Base-by-base conservation (phyloP, 495 filamentous ascomycete genomes). In the Neurospora sp. region DNA sequence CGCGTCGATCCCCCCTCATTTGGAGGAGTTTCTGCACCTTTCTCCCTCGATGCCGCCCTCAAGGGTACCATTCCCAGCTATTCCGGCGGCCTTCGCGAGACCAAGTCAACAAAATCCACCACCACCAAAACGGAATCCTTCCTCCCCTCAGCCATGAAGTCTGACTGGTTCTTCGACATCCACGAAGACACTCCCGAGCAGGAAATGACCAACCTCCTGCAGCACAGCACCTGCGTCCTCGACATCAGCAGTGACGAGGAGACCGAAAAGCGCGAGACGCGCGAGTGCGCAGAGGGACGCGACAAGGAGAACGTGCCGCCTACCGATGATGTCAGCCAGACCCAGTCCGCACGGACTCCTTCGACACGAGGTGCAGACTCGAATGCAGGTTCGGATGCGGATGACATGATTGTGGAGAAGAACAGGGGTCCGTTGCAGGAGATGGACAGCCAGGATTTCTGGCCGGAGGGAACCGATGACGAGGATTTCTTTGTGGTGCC, bases 241-340 rank as follows among this genome's bases (percentile, higher is more conserved):
- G 95, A 98, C 78, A 94, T 99, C 81, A 89, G 86, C 66, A 91
- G 90, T 44, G 90, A 91, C 72, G 89, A 91, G 78, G 87, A 89
- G 77, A 88, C 85, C 44, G 87, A 88, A 73, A 84, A 82, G 49
- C 81, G 85, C 18, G 80, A 79, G 37, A 85, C 85, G 46, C 86
- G 88, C 8, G 90, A 92, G 69, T 77, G 82, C 8, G 86, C 86
- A 27, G 88, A 89, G 73, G 83, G 83, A 66, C 86, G 90, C 35
- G 93, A 92, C 54, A 98, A 98, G 85, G 96, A 99, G 85, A 99
- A 99, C 77, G 91, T 96, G 20, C 92, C 95, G 7, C 93, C 93
- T 2, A 77, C 83, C n/a, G 89, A 88, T 71, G 86, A 89, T 86
- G 76, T 88, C 72, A 85, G 83, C 46, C 87, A 88, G 77, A 88